Evolutionary conservation across 163 green algal genomes (phyloP), one percentile per base, ranked within the genome.

Genomic region (Coccomyxa subellipsoidea): DNA sequence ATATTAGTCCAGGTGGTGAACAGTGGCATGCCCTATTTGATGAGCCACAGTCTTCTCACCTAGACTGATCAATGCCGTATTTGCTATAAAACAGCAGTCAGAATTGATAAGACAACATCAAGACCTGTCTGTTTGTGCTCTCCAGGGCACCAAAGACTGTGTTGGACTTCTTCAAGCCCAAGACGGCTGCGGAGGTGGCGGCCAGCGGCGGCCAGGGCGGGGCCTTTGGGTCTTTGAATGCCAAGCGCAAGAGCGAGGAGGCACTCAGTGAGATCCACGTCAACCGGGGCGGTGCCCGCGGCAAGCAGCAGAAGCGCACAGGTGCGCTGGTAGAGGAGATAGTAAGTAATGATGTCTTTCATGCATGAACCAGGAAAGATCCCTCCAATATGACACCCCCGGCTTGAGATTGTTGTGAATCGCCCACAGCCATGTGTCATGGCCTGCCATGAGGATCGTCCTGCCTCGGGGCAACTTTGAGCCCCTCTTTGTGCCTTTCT

Each of bases 161-260:
- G 15, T 76, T 88, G 34, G 71, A 90, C 79, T 94, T 93, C 81
- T 94, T 94, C 84, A 87, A 86, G 78, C 82, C 84, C 25, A 82
- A 71, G 47, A 21, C 23, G 39, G 38, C 38, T 76, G 15, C 36
- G 31, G 37, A 40, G 59, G 66, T 66, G 66, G 29, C 66, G 21
- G 40, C 47, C 27, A n/a, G 66, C 2, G 4, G 2, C 18, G 66
- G 66, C 32, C 10, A 1, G 32, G 32, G 66, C 47, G 4, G n/a
- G n/a, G n/a, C 2, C 5, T 12, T 12, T 27, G 47, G 47, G 25
- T 35, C 34, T 31, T 75, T 76, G 80, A 34, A 12, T 21, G 38
- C 2, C 15, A 34, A 70, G 36, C 47, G 35, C 38, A 54, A 40
- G 27, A 15, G 2, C 27, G 10, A 7, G 31, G 54, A 18, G 4